Evolutionary conservation across 768 basidiomycete species (phyloP), one percentile per base, ranked within the genome.

Genomic region (Hygrophorus russula): DNA sequence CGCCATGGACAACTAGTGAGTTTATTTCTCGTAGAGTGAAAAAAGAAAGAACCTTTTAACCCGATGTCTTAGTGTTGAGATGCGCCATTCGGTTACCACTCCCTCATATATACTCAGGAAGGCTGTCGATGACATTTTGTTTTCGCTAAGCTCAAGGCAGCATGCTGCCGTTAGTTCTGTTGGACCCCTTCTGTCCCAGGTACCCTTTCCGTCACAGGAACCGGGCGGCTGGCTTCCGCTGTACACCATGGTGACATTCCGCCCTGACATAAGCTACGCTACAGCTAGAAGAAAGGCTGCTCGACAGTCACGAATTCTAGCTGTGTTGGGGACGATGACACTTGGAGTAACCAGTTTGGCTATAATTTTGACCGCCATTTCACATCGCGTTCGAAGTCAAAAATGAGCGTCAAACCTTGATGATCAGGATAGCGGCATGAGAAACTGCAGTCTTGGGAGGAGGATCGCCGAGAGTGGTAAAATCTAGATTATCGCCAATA

Each of bases 211-310:
- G 29, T 59, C 78, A 46, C 58, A 59, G 47, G 62, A 68, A 47
- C 82, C 81, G 35, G 58, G 59, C 50, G 91, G 88, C 30, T 97
- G 93, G 93, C 73, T 92, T 41, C 86, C 90, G 45, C 70, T 94
- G 39, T 99, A 99, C 62, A 89, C 89, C 28, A 96, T 98, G 93
- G 83, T 96, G 51, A 97, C 94, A 35, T 99, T 99, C 67, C 76
- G 94, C 33, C 89, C 91, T 40, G 94, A 98, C 62, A 78, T 99
- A 54, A 82, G 81, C 59, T 99, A 99, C 58, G 78, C 80, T 44
- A 79, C 78, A 39, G 93, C 82, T 15, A 74, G 76, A 58, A 70
- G 67, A 56, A 80, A 78, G 60, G 82, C 82, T 45, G 68, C 62
- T 47, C 65, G 70, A 57, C 94, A 99, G 64, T 66, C 72, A n/a